Base-by-base conservation (phyloP, 2,329 filamentous ascomycete species). In the Phoma sp. region DNA sequence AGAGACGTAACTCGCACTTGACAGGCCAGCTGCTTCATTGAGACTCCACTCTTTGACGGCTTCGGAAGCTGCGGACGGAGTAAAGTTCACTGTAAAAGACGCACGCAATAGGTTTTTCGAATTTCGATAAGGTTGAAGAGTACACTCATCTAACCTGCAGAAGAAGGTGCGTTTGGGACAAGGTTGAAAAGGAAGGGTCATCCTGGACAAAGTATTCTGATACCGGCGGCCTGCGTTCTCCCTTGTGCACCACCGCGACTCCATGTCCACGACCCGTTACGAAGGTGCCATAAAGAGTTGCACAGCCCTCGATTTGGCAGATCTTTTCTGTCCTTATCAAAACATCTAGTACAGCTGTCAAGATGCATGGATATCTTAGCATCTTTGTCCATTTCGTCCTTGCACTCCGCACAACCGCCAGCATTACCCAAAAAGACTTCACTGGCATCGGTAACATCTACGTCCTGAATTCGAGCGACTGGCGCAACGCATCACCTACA, bases 401-500 rank as follows among this genome's bases (percentile, higher is more conserved):
- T n/a, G 45, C 57, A 7, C 29, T 63, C 7, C 29, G 54, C 26
- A 48, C 61, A 4, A 51, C 56, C 11, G 66, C 66, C 2, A 53
- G 52, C 18, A 53, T 67, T 9, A 59, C 61, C 15, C 63, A 70
- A 43, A 52, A 56, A n/a, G 61, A 72, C 39, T 72, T 70, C 51
- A 62, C 59, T 5, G 71, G 71, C 47, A 49, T 60, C 21, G 71
- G 71, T 18, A 57, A 64, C 39, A 72, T 74, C 46, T 48, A 47
- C 20, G 71, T 74, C 6, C 61, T 72, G 17, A 51, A 67, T 12
- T 73, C 71, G 4, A 53, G 52, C 12, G 60, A 71, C 57, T 70
- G 65, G 66, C 37, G 50, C 4, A 62, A 51, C 0, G 68, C 64
- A 12, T 64, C 57, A 0, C 68, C 69, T 4, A 50, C 47, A 1